Percentiles rank a stretch among this genome's conserved stretches.
These are phyloP conservation scores for Triticum urartu DNA, from an alignment of 176 grass and related monocot species.

Conservation along the genomic window DNA sequence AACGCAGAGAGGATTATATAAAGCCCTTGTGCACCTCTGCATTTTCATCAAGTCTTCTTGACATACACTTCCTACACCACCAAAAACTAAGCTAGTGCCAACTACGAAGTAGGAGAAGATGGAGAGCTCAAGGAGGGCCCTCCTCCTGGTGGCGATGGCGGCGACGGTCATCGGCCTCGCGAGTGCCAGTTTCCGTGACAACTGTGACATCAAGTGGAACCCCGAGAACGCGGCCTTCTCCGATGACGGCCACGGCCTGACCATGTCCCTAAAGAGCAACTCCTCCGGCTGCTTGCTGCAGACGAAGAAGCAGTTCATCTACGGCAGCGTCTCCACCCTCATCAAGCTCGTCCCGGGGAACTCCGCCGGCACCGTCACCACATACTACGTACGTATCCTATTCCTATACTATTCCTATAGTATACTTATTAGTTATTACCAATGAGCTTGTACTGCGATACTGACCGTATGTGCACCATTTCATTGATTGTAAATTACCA, in stretches of 20 bases:
- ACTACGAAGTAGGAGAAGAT: not conserved
- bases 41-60: not conserved
- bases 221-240: slow-evolving; percentile 35
- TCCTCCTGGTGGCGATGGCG: not conserved
- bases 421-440: too few relatives aligned
- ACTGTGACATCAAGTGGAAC: slow-evolving; percentile 42
- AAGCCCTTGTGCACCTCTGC: not conserved
- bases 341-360: slow-evolving; percentile 63
- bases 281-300: slow-evolving; percentile 41
- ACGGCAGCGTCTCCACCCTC: slow-evolving; percentile 59
- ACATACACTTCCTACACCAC: not conserved
- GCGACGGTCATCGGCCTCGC: slow-evolving; percentile 13
- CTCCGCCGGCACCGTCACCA: slow-evolving; percentile 28
- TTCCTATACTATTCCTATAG: too few relatives aligned
- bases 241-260: slow-evolving; percentile 21
- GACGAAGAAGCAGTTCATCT: slow-evolving; percentile 71
- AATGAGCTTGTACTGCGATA: too few relatives aligned
- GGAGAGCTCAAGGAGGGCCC: not conserved
- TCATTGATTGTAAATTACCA: not conserved
- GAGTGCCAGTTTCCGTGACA: slow-evolving; percentile 29
- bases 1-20: slow-evolving; percentile 20
- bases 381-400: slow-evolving; percentile 50
- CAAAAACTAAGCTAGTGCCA: too few relatives aligned
- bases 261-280: slow-evolving; percentile 1
- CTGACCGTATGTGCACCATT: too few relatives aligned